These are phyloP conservation scores for Colletotrichum sublineola DNA, from an alignment of 2,329 filamentous ascomycete species.

Conservation along the genomic window DNA sequence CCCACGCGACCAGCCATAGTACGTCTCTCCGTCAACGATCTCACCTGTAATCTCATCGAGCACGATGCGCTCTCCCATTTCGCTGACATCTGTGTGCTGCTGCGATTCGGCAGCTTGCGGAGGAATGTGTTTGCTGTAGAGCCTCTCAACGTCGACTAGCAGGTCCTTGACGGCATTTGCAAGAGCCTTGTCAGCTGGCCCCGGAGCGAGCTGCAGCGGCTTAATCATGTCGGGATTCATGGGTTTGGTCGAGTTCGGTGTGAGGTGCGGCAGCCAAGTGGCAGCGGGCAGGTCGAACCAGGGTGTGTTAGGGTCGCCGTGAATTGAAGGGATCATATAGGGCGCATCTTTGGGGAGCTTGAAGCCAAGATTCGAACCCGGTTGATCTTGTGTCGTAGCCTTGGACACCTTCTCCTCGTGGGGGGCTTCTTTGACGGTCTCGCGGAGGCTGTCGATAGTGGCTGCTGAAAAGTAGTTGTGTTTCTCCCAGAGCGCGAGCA, in stretches of 20 bases:
- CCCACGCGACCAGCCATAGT: slow-evolving; percentile 87
- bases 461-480: slow-evolving; percentile 71
- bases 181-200: slow-evolving; percentile 76
- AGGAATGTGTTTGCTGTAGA: slow-evolving; percentile 71
- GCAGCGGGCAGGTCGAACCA: slow-evolving; percentile 88
- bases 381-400: slow-evolving; percentile 28
- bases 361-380: slow-evolving; percentile 44
- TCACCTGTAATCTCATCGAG: slow-evolving; percentile 77
- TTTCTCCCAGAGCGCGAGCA: slow-evolving; percentile 80
- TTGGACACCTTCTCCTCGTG: slow-evolving; percentile 41
- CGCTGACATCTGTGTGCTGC: slow-evolving; percentile 73
- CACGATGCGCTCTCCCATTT: slow-evolving; percentile 78
- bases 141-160: slow-evolving; percentile 75
- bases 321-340: slow-evolving; percentile 79
- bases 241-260: slow-evolving; percentile 79
- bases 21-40: slow-evolving; percentile 76
- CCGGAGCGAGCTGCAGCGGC: slow-evolving; percentile 77
- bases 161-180: slow-evolving; percentile 78
- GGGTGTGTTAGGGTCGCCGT: slow-evolving; percentile 79
- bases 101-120: slow-evolving; percentile 59
- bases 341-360: slow-evolving; percentile 66
- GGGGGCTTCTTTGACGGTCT: slow-evolving; percentile 62
- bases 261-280: slow-evolving; percentile 83
- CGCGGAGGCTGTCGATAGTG: slow-evolving; percentile 70
- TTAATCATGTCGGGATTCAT: slow-evolving; percentile 80